phyloP scores from a whole-genome alignment of 768 basidiomycete species.

The Psilocybe sp. region DNA sequence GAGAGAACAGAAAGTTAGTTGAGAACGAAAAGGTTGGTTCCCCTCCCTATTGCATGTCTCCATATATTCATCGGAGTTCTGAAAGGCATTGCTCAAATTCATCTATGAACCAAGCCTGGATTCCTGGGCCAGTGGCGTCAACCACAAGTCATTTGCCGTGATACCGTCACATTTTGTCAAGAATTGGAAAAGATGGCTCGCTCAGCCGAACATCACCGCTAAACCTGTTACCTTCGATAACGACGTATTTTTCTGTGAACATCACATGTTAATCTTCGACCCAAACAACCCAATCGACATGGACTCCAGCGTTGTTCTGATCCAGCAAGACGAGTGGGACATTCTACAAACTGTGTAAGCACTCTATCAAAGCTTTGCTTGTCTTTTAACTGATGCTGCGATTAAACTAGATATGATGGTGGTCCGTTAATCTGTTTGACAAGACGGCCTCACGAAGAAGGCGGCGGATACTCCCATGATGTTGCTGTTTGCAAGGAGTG shows the following conservation, averaged over 20 bases:
- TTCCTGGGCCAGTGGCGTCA: conserved; percentile 28
- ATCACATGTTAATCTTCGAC: conserved; percentile 62
- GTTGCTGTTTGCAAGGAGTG: conserved; percentile 60
- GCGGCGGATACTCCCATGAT: conserved; percentile 40
- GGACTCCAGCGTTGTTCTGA: conserved; percentile 52
- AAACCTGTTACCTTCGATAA: conserved; percentile 63
- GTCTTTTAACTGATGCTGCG: conserved; percentile 4
- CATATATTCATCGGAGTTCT: not conserved
- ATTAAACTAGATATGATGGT: conserved; percentile 47
- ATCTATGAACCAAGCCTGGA: conserved; percentile 46
- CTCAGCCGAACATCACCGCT: conserved; percentile 44
- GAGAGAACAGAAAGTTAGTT: conserved; percentile 58
- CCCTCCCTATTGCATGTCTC: not conserved
- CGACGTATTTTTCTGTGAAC: conserved; percentile 61
- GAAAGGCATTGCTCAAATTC: conserved; percentile 59
- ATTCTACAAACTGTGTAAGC: conserved; percentile 55
- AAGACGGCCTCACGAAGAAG: conserved; percentile 24
- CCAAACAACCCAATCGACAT: conserved; percentile 60
- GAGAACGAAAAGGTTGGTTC: conserved; percentile 73
- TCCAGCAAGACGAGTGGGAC: conserved; percentile 67
- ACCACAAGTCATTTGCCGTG: conserved; percentile 53
- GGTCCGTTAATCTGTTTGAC: conserved; percentile 46
- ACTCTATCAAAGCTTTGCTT: conserved; percentile 5
- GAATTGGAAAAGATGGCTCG: conserved; percentile 70
- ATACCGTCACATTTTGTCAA: conserved; percentile 61